These are phyloP conservation scores for Hirschfeldia incana DNA, from an alignment of 345 rosid genomes.

Conservation along the genomic window DNA sequence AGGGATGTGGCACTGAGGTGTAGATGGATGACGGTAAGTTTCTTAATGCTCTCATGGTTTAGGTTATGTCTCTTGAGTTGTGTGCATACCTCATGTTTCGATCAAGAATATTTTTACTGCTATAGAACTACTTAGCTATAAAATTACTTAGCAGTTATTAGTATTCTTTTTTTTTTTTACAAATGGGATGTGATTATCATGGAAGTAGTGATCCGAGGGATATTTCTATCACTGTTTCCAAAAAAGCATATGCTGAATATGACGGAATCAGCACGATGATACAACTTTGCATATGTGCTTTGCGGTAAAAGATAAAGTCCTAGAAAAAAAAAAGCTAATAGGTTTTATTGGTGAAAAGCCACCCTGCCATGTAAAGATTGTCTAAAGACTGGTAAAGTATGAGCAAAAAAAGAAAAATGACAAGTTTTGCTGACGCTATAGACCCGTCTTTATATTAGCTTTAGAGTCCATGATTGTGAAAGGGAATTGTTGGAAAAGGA, in stretches of 20 bases:
- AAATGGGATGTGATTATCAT: slow-evolving; percentile 27
- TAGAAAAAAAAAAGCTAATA: slow-evolving; percentile 9
- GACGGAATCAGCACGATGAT: slow-evolving; percentile 31
- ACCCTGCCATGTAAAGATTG: slow-evolving; percentile 36
- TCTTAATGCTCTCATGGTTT: slow-evolving; percentile 9
- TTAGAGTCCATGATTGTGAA: slow-evolving; percentile 37
- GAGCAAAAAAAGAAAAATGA: slow-evolving; percentile 28
- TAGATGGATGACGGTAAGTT: slow-evolving; percentile 58
- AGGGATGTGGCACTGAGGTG: slow-evolving; percentile 99
- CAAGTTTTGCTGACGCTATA: slow-evolving; percentile 36
- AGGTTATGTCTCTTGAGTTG: not conserved
- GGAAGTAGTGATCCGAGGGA: slow-evolving; percentile 11
- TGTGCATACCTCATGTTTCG: not conserved
- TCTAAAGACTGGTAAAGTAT: slow-evolving; percentile 15
- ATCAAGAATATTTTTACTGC: not conserved
- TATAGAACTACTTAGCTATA: not conserved
- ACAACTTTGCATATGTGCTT: slow-evolving; percentile 31
- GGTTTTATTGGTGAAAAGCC: slow-evolving; percentile 32
- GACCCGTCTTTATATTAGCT: slow-evolving; percentile 30
- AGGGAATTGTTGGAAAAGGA: slow-evolving; percentile 41
- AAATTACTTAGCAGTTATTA: slow-evolving; percentile 8
- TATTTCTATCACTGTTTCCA: slow-evolving; percentile 10
- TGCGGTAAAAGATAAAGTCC: slow-evolving; percentile 37
- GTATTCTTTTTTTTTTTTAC: not conserved
- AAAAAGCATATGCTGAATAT: slow-evolving; percentile 30